These are phyloP conservation scores for Fusarium subglutinans DNA, from an alignment of 2,329 filamentous ascomycete genomes.

Conservation along the genomic window DNA sequence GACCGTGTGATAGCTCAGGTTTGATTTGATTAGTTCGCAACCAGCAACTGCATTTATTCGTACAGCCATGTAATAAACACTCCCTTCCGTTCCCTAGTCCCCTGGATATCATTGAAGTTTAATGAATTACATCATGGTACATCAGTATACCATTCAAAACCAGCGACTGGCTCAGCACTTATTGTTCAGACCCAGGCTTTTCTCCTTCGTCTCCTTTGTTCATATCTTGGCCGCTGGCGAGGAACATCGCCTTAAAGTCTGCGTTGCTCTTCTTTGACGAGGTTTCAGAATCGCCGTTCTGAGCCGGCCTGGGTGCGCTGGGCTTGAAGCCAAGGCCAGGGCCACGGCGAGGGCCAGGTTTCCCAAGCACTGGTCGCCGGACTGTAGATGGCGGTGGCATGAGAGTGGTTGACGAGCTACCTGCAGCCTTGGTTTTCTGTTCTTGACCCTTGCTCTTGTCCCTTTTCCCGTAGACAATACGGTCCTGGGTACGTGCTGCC, in stretches of 20 bases:
- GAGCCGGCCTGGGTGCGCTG: conserved; percentile 29
- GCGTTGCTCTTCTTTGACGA: conserved; percentile 62
- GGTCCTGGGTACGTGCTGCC: conserved; percentile 49
- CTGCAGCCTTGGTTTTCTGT: conserved; percentile 25
- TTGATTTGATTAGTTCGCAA: not conserved
- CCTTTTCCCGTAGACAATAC: conserved; percentile 44
- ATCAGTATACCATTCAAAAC: conserved; percentile 10
- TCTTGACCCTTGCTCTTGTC: conserved; percentile 43
- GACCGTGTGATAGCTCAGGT: not conserved
- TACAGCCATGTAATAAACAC: not conserved
- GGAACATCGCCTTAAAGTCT: conserved; percentile 66
- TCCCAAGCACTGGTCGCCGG: conserved; percentile 55
- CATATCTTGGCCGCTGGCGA: conserved; percentile 40
- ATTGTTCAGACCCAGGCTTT: conserved; percentile 1
- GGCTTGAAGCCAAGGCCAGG: conserved; percentile 57
- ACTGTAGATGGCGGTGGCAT: conserved; percentile 57
- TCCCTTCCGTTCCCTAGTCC: not conserved
- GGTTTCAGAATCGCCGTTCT: conserved; percentile 38
- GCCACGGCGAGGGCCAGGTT: conserved; percentile 52
- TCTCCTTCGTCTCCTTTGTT: conserved; percentile 12
- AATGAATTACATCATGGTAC: conserved; percentile 36
- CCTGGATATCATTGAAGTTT: conserved; percentile 30
- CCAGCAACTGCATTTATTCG: conserved; percentile 2
- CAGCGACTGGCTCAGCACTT: not conserved
- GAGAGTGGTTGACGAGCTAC: conserved; percentile 42